Evolutionary conservation across 148 eudicot genomes (phyloP).

Genomic region (Beta vulgaris): DNA sequence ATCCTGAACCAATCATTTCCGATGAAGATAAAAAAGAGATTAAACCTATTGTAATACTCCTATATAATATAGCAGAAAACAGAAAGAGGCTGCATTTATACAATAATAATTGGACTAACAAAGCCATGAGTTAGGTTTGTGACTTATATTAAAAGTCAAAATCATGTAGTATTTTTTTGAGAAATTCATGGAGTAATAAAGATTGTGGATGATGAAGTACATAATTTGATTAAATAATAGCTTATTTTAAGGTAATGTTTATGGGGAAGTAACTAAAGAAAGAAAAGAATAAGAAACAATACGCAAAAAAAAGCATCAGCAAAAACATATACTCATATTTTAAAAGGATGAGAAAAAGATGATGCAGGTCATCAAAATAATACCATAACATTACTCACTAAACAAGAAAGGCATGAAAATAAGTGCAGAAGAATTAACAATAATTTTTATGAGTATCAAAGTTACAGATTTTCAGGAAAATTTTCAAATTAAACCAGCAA

Average conservation of each 20-base stretch:
- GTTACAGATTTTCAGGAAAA: slow-evolving; percentile 4
- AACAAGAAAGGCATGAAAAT: slow-evolving; percentile 15
- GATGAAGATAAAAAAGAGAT: not conserved
- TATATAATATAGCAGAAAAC: not conserved
- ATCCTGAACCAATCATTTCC: not conserved
- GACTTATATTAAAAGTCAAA: slow-evolving; percentile 7
- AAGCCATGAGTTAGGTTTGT: slow-evolving; percentile 12
- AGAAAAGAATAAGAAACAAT: not conserved
- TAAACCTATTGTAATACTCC: not conserved
- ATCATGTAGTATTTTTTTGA: slow-evolving; percentile 8
- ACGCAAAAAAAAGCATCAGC: slow-evolving; percentile 2
- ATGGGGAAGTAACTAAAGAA: not conserved
- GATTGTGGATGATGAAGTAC: slow-evolving; percentile 18
- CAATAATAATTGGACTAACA: not conserved
- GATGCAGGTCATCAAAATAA: not conserved
- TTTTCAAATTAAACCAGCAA: not conserved
- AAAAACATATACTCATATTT: not conserved
- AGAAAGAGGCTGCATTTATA: too few species aligned
- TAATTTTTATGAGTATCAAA: not conserved
- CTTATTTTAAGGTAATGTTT: not conserved
- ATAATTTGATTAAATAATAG: not conserved
- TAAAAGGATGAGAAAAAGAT: not conserved
- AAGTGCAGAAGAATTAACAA: slow-evolving; percentile 12
- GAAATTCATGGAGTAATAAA: slow-evolving; percentile 14
- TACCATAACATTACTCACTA: not conserved